These are phyloP conservation scores for Nelumbo lutea DNA, from an alignment of 164 flowering plant genomes.

Conservation along the genomic window DNA sequence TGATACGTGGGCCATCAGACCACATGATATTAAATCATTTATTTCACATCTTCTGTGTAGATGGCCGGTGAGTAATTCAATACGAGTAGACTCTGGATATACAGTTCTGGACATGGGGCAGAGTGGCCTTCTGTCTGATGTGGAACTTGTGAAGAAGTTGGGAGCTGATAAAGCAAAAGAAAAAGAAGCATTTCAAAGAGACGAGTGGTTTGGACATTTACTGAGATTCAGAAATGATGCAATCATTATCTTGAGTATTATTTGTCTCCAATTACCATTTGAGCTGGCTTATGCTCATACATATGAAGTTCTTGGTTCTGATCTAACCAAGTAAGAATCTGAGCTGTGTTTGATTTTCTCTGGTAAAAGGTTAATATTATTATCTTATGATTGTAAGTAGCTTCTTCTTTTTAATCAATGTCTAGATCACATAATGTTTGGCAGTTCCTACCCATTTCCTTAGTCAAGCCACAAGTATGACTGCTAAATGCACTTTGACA, in stretches of 20 bases:
- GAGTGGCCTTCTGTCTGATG: constrained; percentile 34
- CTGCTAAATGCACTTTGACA: too few species aligned
- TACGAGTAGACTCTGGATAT: constrained; percentile 35
- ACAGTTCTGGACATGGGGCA: constrained; percentile 35
- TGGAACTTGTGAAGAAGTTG: constrained; percentile 36
- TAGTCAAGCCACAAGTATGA: too few species aligned
- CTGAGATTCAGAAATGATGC: constrained; percentile 86
- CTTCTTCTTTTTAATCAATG: too few species aligned
- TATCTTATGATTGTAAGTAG: background rate
- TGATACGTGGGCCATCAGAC: too few species aligned
- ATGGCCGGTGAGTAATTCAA: constrained; percentile 57
- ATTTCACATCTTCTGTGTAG: constrained; percentile 26
- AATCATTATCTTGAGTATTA: constrained; percentile 63
- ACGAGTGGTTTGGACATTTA: constrained; percentile 75
- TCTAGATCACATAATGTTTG: background rate
- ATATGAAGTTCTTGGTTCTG: constrained; percentile 58
- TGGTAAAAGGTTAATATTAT: background rate
- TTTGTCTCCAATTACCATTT: constrained; percentile 94
- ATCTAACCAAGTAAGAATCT: constrained; percentile 53
- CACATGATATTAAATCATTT: background rate
- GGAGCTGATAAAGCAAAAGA: constrained; percentile 42
- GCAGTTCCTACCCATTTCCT: background rate
- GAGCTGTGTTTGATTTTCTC: background rate
- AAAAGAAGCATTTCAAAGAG: constrained; percentile 60
- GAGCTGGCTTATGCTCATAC: constrained; percentile 95